Conservation (phyloP, 805 yeast genomes). For the Hanseniaspora thailandica region DNA sequence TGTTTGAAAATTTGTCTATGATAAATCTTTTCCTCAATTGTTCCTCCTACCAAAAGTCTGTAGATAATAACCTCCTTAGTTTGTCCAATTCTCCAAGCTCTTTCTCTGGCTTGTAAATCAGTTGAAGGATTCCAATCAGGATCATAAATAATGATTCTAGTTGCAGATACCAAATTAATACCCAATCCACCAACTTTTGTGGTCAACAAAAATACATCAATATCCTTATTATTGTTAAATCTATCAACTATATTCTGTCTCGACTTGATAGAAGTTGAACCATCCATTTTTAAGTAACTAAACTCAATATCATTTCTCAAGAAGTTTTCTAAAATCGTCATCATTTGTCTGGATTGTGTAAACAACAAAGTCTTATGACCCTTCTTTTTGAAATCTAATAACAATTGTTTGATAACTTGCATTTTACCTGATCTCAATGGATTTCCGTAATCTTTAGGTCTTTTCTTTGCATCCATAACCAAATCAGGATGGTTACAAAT, state of each 20-base stretch:
- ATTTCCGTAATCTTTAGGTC: constrained; percentile 39
- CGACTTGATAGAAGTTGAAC: constrained; percentile 66
- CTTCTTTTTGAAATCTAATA: constrained; percentile 65
- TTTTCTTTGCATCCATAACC: constrained; percentile 27
- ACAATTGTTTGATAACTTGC: constrained; percentile 69
- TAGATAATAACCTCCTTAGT: constrained; percentile 84
- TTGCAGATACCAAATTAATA: constrained; percentile 87
- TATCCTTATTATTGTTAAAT: constrained; percentile 49
- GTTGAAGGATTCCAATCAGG: constrained; percentile 99
- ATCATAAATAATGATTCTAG: constrained; percentile 83
- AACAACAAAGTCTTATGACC: constrained; percentile 74
- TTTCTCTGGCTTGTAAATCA: constrained; percentile 88
- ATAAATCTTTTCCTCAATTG: constrained; percentile 92
- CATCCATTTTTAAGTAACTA: constrained; percentile 79
- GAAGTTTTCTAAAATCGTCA: constrained; percentile 69
- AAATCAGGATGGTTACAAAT: constrained; percentile 95
- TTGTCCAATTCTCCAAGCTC: constrained; percentile 97
- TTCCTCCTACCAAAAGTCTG: constrained; percentile 83
- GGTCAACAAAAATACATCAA: constrained; percentile 65
- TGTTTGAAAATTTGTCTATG: constrained; percentile 96
- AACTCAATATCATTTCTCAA: constrained; percentile 35
- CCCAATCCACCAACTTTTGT: constrained; percentile 96
- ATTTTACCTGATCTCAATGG: constrained; percentile 70
- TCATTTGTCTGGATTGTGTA: constrained; percentile 89
- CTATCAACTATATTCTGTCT: constrained; percentile 72